A percentile compares a stretch with the other conserved stretches of the same genome.
These are phyloP conservation scores for Wickerhamomyces alni DNA, from an alignment of 805 yeast genomes.

Conservation along the genomic window DNA sequence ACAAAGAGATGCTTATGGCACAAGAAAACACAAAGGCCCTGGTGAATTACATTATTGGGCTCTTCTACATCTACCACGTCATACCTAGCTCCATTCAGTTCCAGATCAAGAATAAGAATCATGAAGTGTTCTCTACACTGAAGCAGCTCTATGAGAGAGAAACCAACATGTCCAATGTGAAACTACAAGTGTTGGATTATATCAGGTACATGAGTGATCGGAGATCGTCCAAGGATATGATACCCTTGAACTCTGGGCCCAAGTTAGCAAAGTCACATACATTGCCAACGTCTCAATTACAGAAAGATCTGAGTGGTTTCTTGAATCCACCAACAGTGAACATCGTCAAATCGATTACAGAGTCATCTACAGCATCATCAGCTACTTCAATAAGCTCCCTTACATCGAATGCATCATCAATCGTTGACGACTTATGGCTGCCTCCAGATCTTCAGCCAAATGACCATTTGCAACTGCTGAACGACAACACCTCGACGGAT, in stretches of 20 bases:
- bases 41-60: slow-evolving; percentile 30
- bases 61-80: slow-evolving; percentile 30
- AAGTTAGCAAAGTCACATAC: slow-evolving; percentile 33
- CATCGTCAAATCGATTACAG: not conserved
- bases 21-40: slow-evolving; percentile 24
- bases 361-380: slow-evolving; percentile 2
- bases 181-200: slow-evolving; percentile 28
- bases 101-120: slow-evolving; percentile 33
- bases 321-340: slow-evolving; percentile 2
- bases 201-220: slow-evolving; percentile 23
- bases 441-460: slow-evolving; percentile 34
- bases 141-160: slow-evolving; percentile 31
- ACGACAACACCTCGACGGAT: slow-evolving; percentile 17
- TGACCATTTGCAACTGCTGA: slow-evolving; percentile 30
- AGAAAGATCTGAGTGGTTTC: slow-evolving; percentile 10
- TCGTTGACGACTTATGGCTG: slow-evolving; percentile 28
- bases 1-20: slow-evolving; percentile 15
- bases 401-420: slow-evolving; percentile 13
- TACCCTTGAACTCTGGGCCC: slow-evolving; percentile 3
- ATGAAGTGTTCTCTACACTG: slow-evolving; percentile 29
- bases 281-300: slow-evolving; percentile 17
- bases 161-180: slow-evolving; percentile 34
- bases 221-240: slow-evolving; percentile 3
- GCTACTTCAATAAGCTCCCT: slow-evolving; percentile 1
- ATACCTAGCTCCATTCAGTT: slow-evolving; percentile 36